Base-by-base conservation (phyloP, 2,329 filamentous ascomycete genomes). In the Cercospora sesami region DNA sequence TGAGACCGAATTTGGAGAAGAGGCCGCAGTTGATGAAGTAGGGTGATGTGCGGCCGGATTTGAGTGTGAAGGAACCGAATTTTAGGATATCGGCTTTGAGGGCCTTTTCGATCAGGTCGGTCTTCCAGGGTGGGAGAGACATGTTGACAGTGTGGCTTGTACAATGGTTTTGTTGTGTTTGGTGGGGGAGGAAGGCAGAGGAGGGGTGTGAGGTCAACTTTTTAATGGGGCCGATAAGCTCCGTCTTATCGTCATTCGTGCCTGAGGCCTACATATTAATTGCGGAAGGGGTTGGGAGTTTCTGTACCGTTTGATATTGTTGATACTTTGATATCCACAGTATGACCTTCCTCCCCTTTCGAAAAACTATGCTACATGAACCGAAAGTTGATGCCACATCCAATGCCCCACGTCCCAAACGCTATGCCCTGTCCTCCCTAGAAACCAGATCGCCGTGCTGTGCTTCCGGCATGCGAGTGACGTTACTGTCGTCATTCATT, bases 1-100 rank as follows among this genome's bases (percentile, higher is more conserved):
- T 88, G 31, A 97, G 87, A 70, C 89, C 86, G 23, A 90, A 91
- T 63, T 89, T 90, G 85, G 95, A 93, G 82, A 98, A 96, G 75
- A 92, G 88, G 68, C 94, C 93, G 58, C 94, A 93, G 81, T 97
- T 97, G 89, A 98, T 96, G 85, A 98, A 98, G 86, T 98, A 98
- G 51, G 95, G 95, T 12, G 93, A 97, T 75, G 79, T 85, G 76
- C 94, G 92, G 81, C 92, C 92, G 64, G 94, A 97, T 83, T 99
- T 99, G 78, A 99, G 88, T 75, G 90, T 91, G 83, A 92, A 95
- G 78, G 86, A 89, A 80, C 92, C 92, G 79, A 95, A 95, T 77
- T 89, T 91, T 73, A 95, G 87, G 75, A 92, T 89, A 71, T 86
- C 86, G 75, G 89, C 89, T 23, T 83, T 80, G 73, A 94, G 85